Conservation (phyloP, 139 green algal species). For the Pseudopediastrum boryanum region DNA sequence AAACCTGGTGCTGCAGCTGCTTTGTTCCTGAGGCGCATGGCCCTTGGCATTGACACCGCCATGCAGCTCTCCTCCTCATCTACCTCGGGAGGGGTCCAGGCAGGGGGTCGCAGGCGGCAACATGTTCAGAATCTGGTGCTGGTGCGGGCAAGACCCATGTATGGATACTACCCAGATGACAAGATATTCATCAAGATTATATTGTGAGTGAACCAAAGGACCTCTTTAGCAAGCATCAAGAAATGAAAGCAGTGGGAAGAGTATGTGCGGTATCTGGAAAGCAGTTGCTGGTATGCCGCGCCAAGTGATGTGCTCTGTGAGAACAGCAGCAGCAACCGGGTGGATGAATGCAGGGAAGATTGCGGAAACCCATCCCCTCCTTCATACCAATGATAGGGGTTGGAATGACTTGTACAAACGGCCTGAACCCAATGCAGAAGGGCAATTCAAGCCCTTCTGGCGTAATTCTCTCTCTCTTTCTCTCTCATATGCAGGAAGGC, state of each 20-base stretch:
- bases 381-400: too few relatives aligned
- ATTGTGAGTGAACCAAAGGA: slow-evolving; percentile 53
- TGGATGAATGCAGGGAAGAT: neutral
- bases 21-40: neutral
- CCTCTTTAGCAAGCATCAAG: neutral
- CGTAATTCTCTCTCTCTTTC: too few relatives aligned
- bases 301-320: neutral
- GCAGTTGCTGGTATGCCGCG: neutral
- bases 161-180: slow-evolving; percentile 88
- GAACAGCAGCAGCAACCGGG: neutral
- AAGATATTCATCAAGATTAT: slow-evolving; percentile 88
- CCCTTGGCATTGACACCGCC: neutral
- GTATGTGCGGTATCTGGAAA: neutral
- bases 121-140: slow-evolving; percentile 74
- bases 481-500: too few relatives aligned
- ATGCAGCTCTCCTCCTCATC: neutral
- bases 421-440: too few relatives aligned
- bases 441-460: too few relatives aligned
- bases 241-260: neutral
- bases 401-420: too few relatives aligned
- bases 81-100: neutral
- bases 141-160: slow-evolving; percentile 82
- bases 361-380: neutral
- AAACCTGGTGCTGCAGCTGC: slow-evolving; percentile 11
- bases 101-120: slow-evolving; percentile 43